These are phyloP conservation scores for Monosporascus sp. DNA, from an alignment of 2,329 filamentous ascomycete genomes.

Conservation along the genomic window DNA sequence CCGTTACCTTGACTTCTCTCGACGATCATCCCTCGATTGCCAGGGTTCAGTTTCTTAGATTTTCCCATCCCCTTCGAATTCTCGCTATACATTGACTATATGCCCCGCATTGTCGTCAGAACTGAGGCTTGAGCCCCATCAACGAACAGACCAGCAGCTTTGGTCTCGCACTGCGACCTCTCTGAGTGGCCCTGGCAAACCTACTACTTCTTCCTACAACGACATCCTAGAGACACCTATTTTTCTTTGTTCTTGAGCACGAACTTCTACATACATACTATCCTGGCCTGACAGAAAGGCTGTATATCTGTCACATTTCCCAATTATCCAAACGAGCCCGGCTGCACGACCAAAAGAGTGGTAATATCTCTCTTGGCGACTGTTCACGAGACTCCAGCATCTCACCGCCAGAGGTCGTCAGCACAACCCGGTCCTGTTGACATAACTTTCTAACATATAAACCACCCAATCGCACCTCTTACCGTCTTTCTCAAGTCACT, in stretches of 20 bases:
- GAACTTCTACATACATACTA: background rate
- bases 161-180: too few species aligned
- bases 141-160: background rate
- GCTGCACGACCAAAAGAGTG: too few species aligned
- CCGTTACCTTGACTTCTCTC: background rate
- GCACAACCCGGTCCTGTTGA: too few species aligned
- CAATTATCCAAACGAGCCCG: too few species aligned
- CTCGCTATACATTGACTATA: background rate
- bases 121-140: background rate
- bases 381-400: too few species aligned
- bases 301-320: background rate
- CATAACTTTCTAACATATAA: background rate
- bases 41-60: too few species aligned
- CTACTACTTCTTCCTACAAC: too few species aligned
- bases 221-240: background rate
- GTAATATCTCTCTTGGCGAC: too few species aligned
- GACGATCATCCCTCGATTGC: background rate
- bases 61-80: background rate
- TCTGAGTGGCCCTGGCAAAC: too few species aligned
- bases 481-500: background rate
- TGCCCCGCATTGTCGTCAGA: background rate
- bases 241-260: background rate
- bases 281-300: background rate
- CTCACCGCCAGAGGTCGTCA: too few species aligned
- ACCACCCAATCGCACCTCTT: background rate